Percentiles rank a stretch among this genome's conserved stretches.
Conservation (phyloP, 176 grass and related monocot species). For the Aegilops speltoides region DNA sequence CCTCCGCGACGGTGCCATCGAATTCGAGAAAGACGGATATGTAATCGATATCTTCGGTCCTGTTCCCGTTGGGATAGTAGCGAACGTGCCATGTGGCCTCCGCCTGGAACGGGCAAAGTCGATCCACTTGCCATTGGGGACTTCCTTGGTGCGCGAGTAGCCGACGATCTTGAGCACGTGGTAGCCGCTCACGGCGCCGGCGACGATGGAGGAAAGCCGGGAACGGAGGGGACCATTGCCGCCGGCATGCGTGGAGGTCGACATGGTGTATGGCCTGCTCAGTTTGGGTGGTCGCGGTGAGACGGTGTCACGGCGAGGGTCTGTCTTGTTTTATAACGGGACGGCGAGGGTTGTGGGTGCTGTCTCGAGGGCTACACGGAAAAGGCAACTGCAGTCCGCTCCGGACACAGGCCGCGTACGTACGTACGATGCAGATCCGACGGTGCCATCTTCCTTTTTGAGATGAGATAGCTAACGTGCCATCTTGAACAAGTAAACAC, state of each 20-base stretch:
- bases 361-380: too few species aligned
- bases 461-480: too few species aligned
- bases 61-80: not conserved
- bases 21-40: not conserved
- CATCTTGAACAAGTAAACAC: too few species aligned
- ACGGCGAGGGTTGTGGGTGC: too few species aligned
- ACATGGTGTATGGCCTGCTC: not conserved
- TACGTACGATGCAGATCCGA: too few species aligned
- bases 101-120: not conserved
- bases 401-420: too few species aligned
- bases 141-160: not conserved
- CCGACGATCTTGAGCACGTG: not conserved
- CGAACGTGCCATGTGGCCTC: not conserved
- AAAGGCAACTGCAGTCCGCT: too few species aligned
- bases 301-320: too few species aligned
- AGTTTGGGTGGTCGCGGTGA: too few species aligned
- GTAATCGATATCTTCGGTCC: not conserved
- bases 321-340: too few species aligned
- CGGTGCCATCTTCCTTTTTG: too few species aligned
- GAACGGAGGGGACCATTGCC: not conserved
- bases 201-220: not conserved
- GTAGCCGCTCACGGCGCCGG: not conserved
- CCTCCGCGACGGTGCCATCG: not conserved
- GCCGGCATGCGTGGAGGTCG: not conserved
- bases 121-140: not conserved